Conservation (phyloP, 306 rosid genomes). For the Cucumis hystrix region DNA sequence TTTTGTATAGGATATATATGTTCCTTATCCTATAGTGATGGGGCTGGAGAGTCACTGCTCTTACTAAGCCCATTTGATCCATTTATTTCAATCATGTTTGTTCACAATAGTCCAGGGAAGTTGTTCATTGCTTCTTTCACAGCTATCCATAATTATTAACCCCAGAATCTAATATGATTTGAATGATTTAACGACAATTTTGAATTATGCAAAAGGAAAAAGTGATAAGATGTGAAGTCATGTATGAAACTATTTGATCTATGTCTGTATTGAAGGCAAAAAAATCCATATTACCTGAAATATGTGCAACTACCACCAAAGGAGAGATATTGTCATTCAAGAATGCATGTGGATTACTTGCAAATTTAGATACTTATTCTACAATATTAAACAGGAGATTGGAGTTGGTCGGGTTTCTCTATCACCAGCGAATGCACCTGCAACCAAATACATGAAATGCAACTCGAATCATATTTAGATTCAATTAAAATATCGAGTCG, state of each 20-base stretch:
- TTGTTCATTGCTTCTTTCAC: not conserved
- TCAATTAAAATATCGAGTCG: not conserved
- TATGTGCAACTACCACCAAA: not conserved
- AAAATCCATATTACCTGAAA: not conserved
- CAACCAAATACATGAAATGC: not conserved
- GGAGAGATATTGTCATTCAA: not conserved
- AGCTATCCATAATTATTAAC: not conserved
- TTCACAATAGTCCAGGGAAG: not conserved
- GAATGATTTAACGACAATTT: not conserved
- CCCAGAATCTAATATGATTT: not conserved
- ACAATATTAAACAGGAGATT: not conserved
- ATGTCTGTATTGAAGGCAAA: not conserved
- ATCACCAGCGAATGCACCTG: not conserved
- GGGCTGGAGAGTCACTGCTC: not conserved
- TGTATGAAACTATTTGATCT: not conserved
- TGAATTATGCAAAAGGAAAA: not conserved
- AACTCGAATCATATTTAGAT: not conserved
- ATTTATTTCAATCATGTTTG: not conserved
- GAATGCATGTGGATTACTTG: not conserved
- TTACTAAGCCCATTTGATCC: not conserved
- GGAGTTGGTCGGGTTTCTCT: not conserved
- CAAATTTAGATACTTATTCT: not conserved
- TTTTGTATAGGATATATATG: too few species aligned
- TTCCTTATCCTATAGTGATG: too few species aligned
- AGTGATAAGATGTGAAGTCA: not conserved